A percentile compares a stretch with the other conserved stretches of the same genome.
Conservation (phyloP, 495 filamentous ascomycete genomes). For the Tuber magnatum region DNA sequence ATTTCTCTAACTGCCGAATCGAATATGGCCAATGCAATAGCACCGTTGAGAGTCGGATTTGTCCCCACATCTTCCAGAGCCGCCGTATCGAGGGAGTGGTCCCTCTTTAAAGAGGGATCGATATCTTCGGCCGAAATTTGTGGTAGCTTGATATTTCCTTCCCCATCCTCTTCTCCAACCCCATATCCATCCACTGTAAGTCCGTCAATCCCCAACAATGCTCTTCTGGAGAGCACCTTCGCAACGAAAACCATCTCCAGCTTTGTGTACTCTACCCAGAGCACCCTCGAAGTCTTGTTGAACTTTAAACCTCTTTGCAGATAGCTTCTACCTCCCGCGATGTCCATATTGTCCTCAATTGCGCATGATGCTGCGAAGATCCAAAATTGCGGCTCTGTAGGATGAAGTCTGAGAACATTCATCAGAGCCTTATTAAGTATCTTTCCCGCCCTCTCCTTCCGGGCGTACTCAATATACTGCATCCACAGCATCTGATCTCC, state of each 20-base stretch:
- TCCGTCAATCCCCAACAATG: conserved; percentile 61
- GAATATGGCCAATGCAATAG: conserved; percentile 87
- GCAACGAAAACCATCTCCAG: conserved; percentile 87
- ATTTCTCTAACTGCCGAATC: conserved; percentile 77
- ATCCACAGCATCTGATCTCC: conserved; percentile 82
- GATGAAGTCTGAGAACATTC: conserved; percentile 71
- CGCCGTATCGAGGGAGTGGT: conserved; percentile 46
- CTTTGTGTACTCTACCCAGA: conserved; percentile 88
- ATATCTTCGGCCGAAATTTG: conserved; percentile 59
- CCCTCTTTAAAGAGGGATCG: conserved; percentile 52
- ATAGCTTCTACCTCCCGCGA: conserved; percentile 74
- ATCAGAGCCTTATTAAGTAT: conserved; percentile 72
- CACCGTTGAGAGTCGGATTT: conserved; percentile 77
- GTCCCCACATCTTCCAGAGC: conserved; percentile 59
- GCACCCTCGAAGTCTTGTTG: conserved; percentile 58
- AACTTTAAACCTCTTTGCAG: conserved; percentile 85
- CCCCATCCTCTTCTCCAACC: conserved; percentile 45
- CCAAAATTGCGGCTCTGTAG: conserved; percentile 78
- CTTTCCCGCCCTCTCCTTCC: conserved; percentile 67
- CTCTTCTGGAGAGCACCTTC: conserved; percentile 65
- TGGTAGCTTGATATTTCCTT: conserved; percentile 56
- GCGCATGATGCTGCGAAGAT: conserved; percentile 70
- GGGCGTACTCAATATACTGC: conserved; percentile 78
- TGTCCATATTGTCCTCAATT: conserved; percentile 71
- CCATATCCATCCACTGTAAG: conserved; percentile 44